Evolutionary conservation across 1,284 basidiomycete species (phyloP).

Genomic region (Rhodofomes roseus): DNA sequence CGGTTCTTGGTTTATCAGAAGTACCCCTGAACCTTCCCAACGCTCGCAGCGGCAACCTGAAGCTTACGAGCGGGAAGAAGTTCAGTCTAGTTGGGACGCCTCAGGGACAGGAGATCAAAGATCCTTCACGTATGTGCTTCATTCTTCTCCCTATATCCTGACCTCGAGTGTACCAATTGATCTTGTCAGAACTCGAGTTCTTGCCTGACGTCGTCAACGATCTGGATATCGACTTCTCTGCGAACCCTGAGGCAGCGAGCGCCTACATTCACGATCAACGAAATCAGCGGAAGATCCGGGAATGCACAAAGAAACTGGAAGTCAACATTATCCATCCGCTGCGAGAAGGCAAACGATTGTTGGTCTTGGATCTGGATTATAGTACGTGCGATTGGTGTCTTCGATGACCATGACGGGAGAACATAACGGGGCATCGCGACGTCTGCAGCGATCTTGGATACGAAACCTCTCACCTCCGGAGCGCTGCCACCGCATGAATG

Average conservation of each 20-base stretch:
- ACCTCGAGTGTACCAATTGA: conserved; percentile 4
- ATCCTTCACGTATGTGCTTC: conserved; percentile 49
- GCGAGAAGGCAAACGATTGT: conserved; percentile 71
- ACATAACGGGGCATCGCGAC: not conserved
- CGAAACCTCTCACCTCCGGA: conserved; percentile 76
- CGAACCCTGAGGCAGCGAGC: conserved; percentile 51
- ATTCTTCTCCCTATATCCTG: not conserved
- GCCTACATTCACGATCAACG: conserved; percentile 69
- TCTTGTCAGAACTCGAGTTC: conserved; percentile 49
- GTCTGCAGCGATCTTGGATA: conserved; percentile 68
- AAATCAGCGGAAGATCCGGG: conserved; percentile 75
- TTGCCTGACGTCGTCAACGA: conserved; percentile 78
- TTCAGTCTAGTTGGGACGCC: conserved; percentile 83
- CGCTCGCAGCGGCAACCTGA: conserved; percentile 51
- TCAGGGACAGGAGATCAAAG: conserved; percentile 79
- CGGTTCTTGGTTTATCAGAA: too few species aligned
- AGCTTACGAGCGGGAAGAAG: conserved; percentile 58
- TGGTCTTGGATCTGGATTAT: conserved; percentile 89
- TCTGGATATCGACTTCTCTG: conserved; percentile 74
- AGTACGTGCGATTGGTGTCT: conserved; percentile 40
- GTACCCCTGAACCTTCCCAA: not conserved
- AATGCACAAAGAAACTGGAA: conserved; percentile 63
- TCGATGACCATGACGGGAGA: not conserved
- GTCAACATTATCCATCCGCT: conserved; percentile 76
- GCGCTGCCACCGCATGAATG: conserved; percentile 77